phyloP scores from a whole-genome alignment of 2,329 filamentous ascomycete species.

The Macrophomina phaseolina region DNA sequence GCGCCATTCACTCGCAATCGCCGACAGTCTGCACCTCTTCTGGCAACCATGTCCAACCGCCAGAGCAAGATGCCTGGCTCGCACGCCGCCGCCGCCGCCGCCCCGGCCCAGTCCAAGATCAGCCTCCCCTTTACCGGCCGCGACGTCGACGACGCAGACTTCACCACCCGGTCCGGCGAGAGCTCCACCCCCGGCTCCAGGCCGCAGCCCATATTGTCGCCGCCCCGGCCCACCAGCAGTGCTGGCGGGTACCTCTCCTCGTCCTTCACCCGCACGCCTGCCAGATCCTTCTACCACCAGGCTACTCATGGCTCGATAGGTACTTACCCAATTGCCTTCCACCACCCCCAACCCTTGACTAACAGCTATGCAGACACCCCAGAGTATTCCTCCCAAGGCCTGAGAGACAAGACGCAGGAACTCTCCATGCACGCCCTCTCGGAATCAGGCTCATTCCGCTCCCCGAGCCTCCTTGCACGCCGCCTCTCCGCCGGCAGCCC shows the following conservation, averaged over 20 bases:
- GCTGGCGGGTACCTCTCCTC: conserved; percentile 29
- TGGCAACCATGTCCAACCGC: conserved; percentile 16
- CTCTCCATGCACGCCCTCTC: conserved; percentile 78
- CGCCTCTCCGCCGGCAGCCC: conserved; percentile 12
- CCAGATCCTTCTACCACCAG: conserved; percentile 73
- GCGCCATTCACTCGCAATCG: conserved; percentile 25
- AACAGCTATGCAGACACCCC: conserved; percentile 64
- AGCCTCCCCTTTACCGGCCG: conserved; percentile 28
- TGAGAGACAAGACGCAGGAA: conserved; percentile 86
- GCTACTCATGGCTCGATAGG: conserved; percentile 65
- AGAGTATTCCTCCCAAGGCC: conserved; percentile 74
- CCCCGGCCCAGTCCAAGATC: conserved; percentile 13
- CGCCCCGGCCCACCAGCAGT: conserved; percentile 20
- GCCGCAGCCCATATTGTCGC: conserved; percentile 24
- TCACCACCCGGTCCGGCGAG: conserved; percentile 10
- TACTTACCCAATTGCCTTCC: conserved; percentile 41
- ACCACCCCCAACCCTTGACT: conserved; percentile 6
- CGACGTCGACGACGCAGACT: conserved; percentile 26
- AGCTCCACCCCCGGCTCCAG: conserved; percentile 12
- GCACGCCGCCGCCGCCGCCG: background rate
- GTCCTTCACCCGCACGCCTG: conserved; percentile 58
- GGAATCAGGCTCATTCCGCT: conserved; percentile 31
- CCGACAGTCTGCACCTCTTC: conserved; percentile 16
- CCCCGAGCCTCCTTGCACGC: conserved; percentile 22
- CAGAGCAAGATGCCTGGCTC: conserved; percentile 17